These are phyloP conservation scores for Pseudogymnoascus sp. DNA, from an alignment of 2,329 filamentous ascomycete genomes.

Conservation along the genomic window DNA sequence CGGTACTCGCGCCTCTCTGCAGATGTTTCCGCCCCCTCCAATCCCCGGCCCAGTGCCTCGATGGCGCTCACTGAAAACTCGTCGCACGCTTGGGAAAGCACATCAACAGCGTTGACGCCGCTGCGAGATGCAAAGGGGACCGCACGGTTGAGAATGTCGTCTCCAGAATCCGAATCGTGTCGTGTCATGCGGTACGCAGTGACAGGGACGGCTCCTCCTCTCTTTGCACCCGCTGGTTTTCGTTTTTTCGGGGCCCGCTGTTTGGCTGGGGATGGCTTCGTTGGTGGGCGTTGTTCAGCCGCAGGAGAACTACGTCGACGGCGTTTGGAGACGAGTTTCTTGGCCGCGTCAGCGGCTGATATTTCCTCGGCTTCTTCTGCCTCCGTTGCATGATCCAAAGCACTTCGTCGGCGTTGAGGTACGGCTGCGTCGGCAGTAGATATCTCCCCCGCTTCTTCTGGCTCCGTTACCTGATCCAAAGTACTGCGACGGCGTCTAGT, in stretches of 20 bases:
- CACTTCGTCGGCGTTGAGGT: background rate
- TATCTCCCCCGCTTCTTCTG: conserved; percentile 25
- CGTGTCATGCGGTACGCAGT: conserved; percentile 54
- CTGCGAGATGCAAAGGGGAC: conserved; percentile 46
- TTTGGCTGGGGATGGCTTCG: conserved; percentile 8
- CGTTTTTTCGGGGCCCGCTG: conserved; percentile 11
- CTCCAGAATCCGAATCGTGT: conserved; percentile 35
- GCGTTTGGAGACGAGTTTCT: background rate
- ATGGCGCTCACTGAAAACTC: conserved; percentile 49
- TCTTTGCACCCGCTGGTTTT: conserved; percentile 21
- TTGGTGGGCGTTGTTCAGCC: background rate
- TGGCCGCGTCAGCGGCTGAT: conserved; percentile 29
- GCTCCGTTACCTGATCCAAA: background rate
- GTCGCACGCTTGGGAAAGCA: conserved; percentile 53
- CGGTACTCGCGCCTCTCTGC: conserved; percentile 44
- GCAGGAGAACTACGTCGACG: background rate
- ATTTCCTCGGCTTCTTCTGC: conserved; percentile 24
- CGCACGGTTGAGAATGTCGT: conserved; percentile 41
- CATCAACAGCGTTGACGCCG: conserved; percentile 55
- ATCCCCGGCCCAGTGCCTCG: conserved; percentile 39
- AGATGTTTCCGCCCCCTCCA: conserved; percentile 28
- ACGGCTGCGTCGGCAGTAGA: conserved; percentile 28
- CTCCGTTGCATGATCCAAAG: background rate
- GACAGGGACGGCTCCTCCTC: conserved; percentile 40
- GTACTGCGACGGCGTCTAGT: background rate